Conservation (phyloP, 83 land plant genomes). For the Diphasiastrum complanatum region DNA sequence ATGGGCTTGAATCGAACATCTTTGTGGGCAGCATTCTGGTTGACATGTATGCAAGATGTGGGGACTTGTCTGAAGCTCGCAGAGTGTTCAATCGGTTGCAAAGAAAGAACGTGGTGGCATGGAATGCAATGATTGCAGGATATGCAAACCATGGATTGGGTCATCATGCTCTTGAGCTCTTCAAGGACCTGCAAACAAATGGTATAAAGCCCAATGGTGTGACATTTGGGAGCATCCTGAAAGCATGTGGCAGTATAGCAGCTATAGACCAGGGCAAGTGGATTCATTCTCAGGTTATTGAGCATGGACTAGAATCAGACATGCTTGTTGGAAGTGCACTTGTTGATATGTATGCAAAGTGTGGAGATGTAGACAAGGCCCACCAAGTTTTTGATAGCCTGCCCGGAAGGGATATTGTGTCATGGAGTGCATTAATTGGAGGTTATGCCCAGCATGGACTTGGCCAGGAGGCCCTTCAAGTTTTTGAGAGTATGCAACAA, state of each 20-base stretch:
- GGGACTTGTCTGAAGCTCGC: background rate
- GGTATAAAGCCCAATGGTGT: slow-evolving; percentile 10
- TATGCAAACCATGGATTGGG: slow-evolving; percentile 2
- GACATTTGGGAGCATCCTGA: background rate
- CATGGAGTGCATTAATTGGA: slow-evolving; percentile 3
- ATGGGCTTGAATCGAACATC: background rate
- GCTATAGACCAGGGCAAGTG: background rate
- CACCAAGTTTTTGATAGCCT: background rate
- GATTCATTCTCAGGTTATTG: background rate
- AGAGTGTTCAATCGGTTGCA: background rate
- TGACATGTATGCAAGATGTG: background rate
- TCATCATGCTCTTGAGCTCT: slow-evolving; percentile 1
- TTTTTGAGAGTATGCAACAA: slow-evolving; percentile 1
- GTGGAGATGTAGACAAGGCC: background rate
- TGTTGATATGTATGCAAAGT: background rate
- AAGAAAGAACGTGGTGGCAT: background rate
- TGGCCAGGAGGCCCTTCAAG: slow-evolving; percentile 3
- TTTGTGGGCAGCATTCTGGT: slow-evolving; percentile 1
- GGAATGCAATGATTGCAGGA: slow-evolving; percentile 7
- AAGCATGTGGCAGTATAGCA: slow-evolving; percentile 2
- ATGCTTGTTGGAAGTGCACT: background rate
- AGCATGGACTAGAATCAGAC: background rate
- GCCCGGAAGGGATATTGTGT: background rate
- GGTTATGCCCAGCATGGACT: slow-evolving; percentile 1
- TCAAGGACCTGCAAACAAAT: background rate